Evolutionary conservation across 2,329 filamentous ascomycete genomes (phyloP).

Genomic region (Aspergillus tubingensis): DNA sequence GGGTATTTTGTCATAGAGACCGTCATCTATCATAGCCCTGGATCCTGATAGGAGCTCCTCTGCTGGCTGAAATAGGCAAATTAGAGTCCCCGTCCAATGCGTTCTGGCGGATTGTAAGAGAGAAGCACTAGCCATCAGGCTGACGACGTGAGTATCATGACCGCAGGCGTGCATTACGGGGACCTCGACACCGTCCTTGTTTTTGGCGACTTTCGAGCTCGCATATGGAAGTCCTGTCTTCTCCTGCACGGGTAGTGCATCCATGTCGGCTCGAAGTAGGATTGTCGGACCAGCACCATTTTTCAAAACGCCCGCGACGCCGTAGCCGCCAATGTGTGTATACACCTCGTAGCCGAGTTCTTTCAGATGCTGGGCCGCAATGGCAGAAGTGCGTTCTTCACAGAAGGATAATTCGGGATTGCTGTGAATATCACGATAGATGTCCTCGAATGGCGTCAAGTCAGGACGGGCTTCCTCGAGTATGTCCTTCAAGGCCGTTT

Average conservation of each 20-base stretch:
- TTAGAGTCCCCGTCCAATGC: conserved; percentile 60
- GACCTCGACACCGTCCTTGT: conserved; percentile 51
- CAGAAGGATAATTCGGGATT: conserved; percentile 60
- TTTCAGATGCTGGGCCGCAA: conserved; percentile 46
- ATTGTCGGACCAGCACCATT: conserved; percentile 60
- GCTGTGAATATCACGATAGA: conserved; percentile 60
- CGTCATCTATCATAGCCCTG: conserved; percentile 59
- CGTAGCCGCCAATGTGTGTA: conserved; percentile 59
- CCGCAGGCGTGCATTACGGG: conserved; percentile 70
- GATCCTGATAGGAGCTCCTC: conserved; percentile 64
- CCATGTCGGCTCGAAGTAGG: conserved; percentile 63
- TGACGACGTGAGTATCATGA: conserved; percentile 66
- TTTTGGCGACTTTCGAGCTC: conserved; percentile 49
- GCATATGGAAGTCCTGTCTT: conserved; percentile 58
- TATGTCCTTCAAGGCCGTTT: conserved; percentile 21
- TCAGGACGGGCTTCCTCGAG: conserved; percentile 44
- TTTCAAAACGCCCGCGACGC: conserved; percentile 57
- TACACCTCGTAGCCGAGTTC: conserved; percentile 48
- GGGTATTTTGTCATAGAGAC: conserved; percentile 56
- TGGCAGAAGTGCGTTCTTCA: conserved; percentile 54
- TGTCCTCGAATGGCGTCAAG: conserved; percentile 48
- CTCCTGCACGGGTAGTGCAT: conserved; percentile 62
- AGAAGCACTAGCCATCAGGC: conserved; percentile 58
- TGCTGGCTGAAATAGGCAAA: conserved; percentile 64
- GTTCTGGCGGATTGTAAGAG: conserved; percentile 47